Evolutionary conservation across 1,139 yeast species (phyloP).

Genomic region (Candida freyschussii): DNA sequence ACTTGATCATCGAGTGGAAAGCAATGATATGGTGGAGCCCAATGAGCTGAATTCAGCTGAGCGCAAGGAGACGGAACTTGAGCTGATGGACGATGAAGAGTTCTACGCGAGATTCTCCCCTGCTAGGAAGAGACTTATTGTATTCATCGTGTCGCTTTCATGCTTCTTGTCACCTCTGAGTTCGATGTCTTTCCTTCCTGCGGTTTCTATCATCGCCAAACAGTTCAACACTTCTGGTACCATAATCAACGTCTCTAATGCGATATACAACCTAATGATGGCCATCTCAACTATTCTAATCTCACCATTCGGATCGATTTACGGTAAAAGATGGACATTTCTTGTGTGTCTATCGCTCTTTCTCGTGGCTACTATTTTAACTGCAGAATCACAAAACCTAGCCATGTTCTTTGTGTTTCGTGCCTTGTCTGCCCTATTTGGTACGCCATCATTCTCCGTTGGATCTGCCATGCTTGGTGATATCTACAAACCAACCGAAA

Average conservation of each 20-base stretch:
- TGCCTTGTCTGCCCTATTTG: constrained; percentile 43
- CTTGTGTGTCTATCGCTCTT: constrained; percentile 34
- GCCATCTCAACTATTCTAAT: constrained; percentile 45
- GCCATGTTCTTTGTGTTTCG: constrained; percentile 47
- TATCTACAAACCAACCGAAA: constrained; percentile 39
- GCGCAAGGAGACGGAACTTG: constrained; percentile 3
- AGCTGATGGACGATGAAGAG: constrained; percentile 11
- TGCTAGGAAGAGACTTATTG: constrained; percentile 19
- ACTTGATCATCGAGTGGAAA: too few species aligned
- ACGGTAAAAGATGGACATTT: constrained; percentile 43
- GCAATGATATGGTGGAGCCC: too few species aligned
- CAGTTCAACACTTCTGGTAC: constrained; percentile 41
- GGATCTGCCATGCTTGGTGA: constrained; percentile 46
- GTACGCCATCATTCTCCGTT: constrained; percentile 46
- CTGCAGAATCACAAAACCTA: constrained; percentile 42
- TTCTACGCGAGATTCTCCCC: constrained; percentile 14
- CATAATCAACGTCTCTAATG: constrained; percentile 44
- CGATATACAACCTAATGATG: constrained; percentile 46
- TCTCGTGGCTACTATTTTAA: constrained; percentile 33
- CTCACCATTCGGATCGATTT: constrained; percentile 45
- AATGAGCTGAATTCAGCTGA: background rate
- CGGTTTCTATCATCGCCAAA: constrained; percentile 43
- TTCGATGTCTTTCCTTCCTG: constrained; percentile 43
- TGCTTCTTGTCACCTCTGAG: constrained; percentile 40
- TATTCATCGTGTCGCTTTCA: constrained; percentile 26